Conservation (phyloP, 1,284 basidiomycete species). For the Cutaneotrichosporon sp. region DNA sequence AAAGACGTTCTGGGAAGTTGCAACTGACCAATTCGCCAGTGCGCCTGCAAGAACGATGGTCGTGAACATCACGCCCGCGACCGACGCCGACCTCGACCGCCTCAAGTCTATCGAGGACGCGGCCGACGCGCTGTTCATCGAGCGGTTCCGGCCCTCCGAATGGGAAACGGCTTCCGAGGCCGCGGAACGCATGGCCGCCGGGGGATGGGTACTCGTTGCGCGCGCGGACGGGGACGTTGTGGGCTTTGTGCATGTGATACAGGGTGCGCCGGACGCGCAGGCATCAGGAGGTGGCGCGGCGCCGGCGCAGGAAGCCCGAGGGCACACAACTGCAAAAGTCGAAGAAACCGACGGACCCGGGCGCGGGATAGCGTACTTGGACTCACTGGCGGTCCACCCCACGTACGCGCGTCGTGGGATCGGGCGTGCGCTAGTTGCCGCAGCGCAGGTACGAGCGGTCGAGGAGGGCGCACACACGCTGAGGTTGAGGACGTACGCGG, state of each 20-base stretch:
- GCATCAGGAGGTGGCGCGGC: too few species aligned
- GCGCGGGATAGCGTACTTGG: background rate
- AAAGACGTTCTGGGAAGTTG: too few species aligned
- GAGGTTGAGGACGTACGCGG: constrained; percentile 1
- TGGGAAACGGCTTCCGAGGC: background rate
- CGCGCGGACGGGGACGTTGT: background rate
- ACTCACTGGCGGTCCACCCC: background rate
- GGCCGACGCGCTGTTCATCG: background rate
- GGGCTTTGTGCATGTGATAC: background rate
- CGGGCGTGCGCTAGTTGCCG: background rate
- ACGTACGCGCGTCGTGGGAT: background rate
- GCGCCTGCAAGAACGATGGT: too few species aligned
- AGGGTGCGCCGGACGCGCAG: too few species aligned
- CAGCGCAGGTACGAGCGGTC: background rate
- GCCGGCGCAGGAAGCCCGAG: too few species aligned
- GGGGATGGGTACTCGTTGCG: background rate
- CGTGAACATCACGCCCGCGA: background rate
- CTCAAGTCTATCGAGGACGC: background rate
- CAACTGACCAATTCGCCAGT: too few species aligned
- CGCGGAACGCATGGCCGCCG: background rate
- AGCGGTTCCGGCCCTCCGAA: background rate
- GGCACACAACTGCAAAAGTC: too few species aligned
- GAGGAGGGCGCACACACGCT: background rate
- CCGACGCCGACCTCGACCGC: background rate
- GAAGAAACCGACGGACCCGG: background rate